Base-by-base conservation (phyloP, 2,329 filamentous ascomycete species). In the Xylariaceae sp. region DNA sequence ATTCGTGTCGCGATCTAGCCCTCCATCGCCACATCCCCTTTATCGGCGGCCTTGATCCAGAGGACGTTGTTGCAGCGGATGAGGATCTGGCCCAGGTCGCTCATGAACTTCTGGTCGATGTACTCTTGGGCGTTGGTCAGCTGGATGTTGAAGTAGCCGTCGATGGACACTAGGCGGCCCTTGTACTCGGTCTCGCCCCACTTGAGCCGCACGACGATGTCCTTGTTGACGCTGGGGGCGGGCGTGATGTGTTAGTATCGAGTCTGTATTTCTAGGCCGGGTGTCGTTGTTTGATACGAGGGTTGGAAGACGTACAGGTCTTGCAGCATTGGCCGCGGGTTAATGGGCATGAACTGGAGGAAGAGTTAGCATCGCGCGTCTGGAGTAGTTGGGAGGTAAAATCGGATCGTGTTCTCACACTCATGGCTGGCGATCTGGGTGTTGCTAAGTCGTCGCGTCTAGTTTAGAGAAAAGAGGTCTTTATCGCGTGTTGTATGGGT, bases 71-170 rank as follows among this genome's bases (percentile, higher is more conserved):
- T 97, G 75, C 91, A 95, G 87, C 92, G 80, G 68, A 99, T 97
- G 66, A 99, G 73, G 43, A 99, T 92, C 74, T 96, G 88, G 6
- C 94, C 94, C 61, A 99, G 75, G 46, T 83, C 83, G 53, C 91
- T 92, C 34, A 87, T 90, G 70, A 84, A 86, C 80, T 95, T 88
- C 63, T 89, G 87, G 69, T 91, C 85, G 68, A 96, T 88, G 74
- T 87, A 96, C 74, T 99, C 94, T 74, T 96, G 89, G 48, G 92
- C 92, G 66, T 87, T 86, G 62, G 86, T 85, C 60, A 99, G 82
- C 76, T 97, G 91, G 61, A 99, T 85, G 77, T 99, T 99, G 92
- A 99, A 97, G 79, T 99, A 99, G 69, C 88, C 91, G 76, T 99
- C 94, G 68, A 95, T 89, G 66, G 88, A 92, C 68, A 96, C 88